These are phyloP conservation scores for Cyberlindnera euphorbiae DNA, from an alignment of 805 yeast genomes.

Conservation along the genomic window DNA sequence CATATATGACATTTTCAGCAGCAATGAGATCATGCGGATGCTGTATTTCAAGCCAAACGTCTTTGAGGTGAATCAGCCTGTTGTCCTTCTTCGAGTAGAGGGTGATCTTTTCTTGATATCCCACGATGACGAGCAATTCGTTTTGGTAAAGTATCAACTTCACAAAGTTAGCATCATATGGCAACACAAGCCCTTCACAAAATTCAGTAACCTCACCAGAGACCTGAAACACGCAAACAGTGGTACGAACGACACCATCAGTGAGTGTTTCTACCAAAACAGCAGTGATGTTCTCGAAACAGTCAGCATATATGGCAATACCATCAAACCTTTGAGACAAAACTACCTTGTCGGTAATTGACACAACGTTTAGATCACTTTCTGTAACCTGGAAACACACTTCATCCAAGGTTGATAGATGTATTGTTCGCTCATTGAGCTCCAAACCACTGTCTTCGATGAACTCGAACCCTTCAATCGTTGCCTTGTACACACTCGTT, in stretches of 20 bases:
- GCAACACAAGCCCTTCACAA: constrained; percentile 2
- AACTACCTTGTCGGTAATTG: constrained; percentile 8
- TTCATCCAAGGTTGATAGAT: constrained; percentile 12
- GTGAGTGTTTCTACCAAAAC: constrained; percentile 7
- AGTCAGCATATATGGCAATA: constrained; percentile 17
- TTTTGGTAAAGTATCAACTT: constrained; percentile 14
- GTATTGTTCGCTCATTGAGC: constrained; percentile 12
- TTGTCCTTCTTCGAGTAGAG: constrained; percentile 4
- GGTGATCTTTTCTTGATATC: background rate
- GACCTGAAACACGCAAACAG: background rate
- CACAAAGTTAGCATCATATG: constrained; percentile 14
- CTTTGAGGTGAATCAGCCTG: background rate
- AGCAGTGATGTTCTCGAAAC: constrained; percentile 13
- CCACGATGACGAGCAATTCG: constrained; percentile 10
- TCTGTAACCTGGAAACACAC: constrained; percentile 25
- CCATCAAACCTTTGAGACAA: constrained; percentile 8
- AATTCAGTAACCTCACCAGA: constrained; percentile 10
- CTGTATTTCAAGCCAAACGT: background rate
- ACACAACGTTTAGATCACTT: constrained; percentile 17
- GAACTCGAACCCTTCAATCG: constrained; percentile 26
- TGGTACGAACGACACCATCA: background rate
- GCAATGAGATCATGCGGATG: constrained; percentile 23
- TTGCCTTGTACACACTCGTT: constrained; percentile 33
- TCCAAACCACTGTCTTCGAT: constrained; percentile 20
- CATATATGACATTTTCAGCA: constrained; percentile 9